Evolutionary conservation across 1,139 yeast species (phyloP).

Genomic region (Suhomyces kunorum): DNA sequence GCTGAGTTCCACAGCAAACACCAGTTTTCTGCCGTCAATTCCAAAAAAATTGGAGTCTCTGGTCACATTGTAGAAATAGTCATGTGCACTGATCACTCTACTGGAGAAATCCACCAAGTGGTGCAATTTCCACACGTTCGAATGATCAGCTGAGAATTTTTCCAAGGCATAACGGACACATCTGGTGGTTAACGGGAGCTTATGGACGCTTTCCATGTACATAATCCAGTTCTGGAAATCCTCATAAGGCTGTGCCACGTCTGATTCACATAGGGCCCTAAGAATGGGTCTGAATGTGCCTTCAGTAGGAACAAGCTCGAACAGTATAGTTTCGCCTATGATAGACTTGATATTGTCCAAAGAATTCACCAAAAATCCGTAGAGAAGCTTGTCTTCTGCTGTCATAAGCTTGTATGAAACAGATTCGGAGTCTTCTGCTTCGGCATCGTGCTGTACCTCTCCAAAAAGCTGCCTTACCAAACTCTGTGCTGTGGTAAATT

Average conservation of each 20-base stretch:
- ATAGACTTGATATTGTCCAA: conserved; percentile 32
- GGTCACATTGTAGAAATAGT: conserved; percentile 21
- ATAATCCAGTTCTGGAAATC: conserved; percentile 19
- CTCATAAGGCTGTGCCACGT: conserved; percentile 8
- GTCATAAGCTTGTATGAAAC: conserved; percentile 22
- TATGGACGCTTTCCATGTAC: conserved; percentile 21
- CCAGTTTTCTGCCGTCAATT: conserved; percentile 6
- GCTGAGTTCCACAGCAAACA: conserved; percentile 15
- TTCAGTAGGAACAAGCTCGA: conserved; percentile 27
- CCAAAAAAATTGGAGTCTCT: conserved; percentile 19
- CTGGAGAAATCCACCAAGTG: conserved; percentile 18
- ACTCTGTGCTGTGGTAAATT: conserved; percentile 14
- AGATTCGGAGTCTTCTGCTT: conserved; percentile 15
- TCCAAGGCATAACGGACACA: conserved; percentile 22
- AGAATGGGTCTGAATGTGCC: conserved; percentile 30
- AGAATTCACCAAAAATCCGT: conserved; percentile 21
- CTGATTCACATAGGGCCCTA: conserved; percentile 16
- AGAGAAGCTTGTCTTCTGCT: conserved; percentile 19
- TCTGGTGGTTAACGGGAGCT: conserved; percentile 32
- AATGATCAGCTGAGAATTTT: conserved; percentile 3
- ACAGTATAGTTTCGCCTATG: conserved; percentile 14
- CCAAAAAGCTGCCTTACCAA: conserved; percentile 5
- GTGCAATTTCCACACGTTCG: conserved; percentile 12
- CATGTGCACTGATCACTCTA: conserved; percentile 24
- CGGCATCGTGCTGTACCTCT: neutral